Percentiles rank a stretch among this genome's conserved stretches.
Conservation (phyloP, 192 early-diverging fungal species). For the Coemansia sp. region DNA sequence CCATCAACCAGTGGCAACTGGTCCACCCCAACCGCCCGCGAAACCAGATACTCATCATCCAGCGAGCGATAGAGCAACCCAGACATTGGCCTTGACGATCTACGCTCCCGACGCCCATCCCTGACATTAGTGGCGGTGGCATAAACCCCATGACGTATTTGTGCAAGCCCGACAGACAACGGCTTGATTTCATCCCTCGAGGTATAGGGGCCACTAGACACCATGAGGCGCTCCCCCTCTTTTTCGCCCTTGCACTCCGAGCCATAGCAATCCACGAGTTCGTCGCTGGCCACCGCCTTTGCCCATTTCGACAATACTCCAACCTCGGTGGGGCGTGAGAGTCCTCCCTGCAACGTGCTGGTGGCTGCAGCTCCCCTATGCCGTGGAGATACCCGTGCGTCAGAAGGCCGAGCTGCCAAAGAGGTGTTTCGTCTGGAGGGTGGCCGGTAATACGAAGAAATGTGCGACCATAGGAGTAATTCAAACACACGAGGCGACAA, state of each 20-base stretch:
- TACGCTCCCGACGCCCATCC: background rate
- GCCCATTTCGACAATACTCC: background rate
- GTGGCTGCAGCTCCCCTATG: background rate
- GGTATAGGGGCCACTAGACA: background rate
- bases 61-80: slow-evolving; percentile 9
- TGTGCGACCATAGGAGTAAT: slow-evolving; percentile 16
- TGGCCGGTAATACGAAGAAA: background rate
- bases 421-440: background rate
- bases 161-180: background rate
- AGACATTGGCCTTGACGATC: slow-evolving; percentile 16
- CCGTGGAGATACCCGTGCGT: background rate
- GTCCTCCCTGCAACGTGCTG: background rate
- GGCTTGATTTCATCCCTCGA: background rate
- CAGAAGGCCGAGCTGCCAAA: background rate
- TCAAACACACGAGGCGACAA: slow-evolving; percentile 28
- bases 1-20: background rate
- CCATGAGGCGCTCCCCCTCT: background rate
- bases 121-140: background rate
- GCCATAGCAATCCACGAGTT: background rate
- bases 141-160: background rate
- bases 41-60: no score
- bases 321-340: slow-evolving; percentile 3
- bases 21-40: no score
- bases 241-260: background rate
- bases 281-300: background rate